Base-by-base conservation (phyloP, 805 yeast species). In the Priceomyces carsonii region DNA sequence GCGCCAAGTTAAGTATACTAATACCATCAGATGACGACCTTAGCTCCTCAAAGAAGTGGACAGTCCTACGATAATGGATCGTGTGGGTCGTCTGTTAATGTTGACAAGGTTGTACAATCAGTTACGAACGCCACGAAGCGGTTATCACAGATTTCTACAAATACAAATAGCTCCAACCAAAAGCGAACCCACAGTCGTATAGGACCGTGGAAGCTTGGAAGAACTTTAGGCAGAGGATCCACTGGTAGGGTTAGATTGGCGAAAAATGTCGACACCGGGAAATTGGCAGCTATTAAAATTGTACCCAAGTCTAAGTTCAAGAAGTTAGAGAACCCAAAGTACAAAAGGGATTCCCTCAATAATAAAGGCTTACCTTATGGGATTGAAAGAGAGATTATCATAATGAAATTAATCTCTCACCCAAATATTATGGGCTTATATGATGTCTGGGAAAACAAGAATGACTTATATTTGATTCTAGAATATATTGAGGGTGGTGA, bases 371-470 rank as follows among this genome's bases (percentile, higher is more conserved):
- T 85, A 34, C 87, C 90, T 12, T 84, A 84, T 52, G 93, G 93
- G n/a, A 84, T 85, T 31, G 95, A 85, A 57, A 69, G 95, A 44
- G 95, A 85, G 54, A 85, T 85, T 49, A 83, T 85, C 49, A 85
- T 85, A 42, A 85, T 85, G 95, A 85, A 85, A 57, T 67, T 85
- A 39, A 71, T 85, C 26, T 78, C 82, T 22, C 93, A 85, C 58
- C 82, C 85, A 19, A 84, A 85, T 55, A 85, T 85, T 29, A 73
- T 85, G 75, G 80, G 87, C 10, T 64, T 85, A 26, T 85, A 81
- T 50, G 99, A 93, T 55, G 99, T 93, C 16, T 93, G 98, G 98
- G 99, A 93, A 61, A 91, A 95, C 46, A 82, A 88, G 46, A 88
- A 87, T 53, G 96, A 91, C 41, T 70, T 93, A 38, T 85, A 82